phyloP scores from a whole-genome alignment of 257 asterid genomes.

The Salvia rosmarinus region DNA sequence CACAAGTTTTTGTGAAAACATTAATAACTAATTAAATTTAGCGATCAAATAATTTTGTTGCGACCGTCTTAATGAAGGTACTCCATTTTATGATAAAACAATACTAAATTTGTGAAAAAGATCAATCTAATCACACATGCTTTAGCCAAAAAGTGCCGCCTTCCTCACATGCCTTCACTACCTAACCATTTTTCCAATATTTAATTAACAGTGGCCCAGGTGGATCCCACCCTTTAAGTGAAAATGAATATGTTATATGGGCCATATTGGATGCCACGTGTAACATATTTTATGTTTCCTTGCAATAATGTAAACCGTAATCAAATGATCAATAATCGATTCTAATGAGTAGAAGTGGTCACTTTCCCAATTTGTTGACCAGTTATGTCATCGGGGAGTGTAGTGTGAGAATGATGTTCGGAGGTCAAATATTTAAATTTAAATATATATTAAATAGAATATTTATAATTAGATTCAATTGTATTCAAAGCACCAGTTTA shows the following conservation, averaged over 20 bases:
- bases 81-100: no score
- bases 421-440: no score
- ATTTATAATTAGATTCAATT: no score
- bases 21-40: no score
- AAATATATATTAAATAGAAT: no score
- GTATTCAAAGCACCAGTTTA: no score
- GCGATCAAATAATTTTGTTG: neutral
- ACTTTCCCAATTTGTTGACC: neutral
- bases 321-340: slow-evolving; percentile 26
- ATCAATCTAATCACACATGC: neutral
- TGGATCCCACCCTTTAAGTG: slow-evolving; percentile 12
- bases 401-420: no score
- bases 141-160: neutral
- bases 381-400: no score
- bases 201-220: slow-evolving; percentile 8
- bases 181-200: neutral
- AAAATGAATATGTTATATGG: neutral
- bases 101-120: slow-evolving; percentile 10
- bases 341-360: neutral
- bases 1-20: no score
- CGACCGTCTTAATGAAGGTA: neutral
- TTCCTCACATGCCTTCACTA: slow-evolving; percentile 5
- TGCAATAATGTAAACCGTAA: neutral
- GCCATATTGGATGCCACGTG: slow-evolving; percentile 21
- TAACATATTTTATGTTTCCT: neutral